Percentiles rank a stretch among this genome's conserved stretches.
Conservation (phyloP, 2,329 filamentous ascomycete genomes). For the Colletotrichum graminicola region DNA sequence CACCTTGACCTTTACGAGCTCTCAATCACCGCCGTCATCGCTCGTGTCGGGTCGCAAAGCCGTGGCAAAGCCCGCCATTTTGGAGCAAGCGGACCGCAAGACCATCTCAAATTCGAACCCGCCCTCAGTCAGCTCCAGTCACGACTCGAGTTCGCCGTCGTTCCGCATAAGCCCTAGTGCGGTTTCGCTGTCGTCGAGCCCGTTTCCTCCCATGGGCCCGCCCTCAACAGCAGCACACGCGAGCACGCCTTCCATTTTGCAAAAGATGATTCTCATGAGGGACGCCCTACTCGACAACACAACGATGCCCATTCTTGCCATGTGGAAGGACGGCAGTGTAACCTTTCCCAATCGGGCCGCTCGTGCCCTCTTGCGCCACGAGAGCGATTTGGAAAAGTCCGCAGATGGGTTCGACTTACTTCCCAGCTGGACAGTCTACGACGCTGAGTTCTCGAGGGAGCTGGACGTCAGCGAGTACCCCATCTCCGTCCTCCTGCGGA, state of each 20-base stretch:
- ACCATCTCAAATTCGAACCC: conserved; percentile 59
- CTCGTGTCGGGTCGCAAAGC: conserved; percentile 53
- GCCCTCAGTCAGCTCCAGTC: conserved; percentile 61
- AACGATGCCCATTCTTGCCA: conserved; percentile 79
- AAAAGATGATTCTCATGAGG: conserved; percentile 81
- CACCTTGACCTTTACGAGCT: conserved; percentile 80
- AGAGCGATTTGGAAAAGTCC: conserved; percentile 55
- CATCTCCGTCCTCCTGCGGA: conserved; percentile 73
- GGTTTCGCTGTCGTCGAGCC: conserved; percentile 65
- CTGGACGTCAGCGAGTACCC: conserved; percentile 73
- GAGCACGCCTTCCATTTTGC: conserved; percentile 73
- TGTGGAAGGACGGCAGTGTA: conserved; percentile 85
- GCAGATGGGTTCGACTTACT: conserved; percentile 69
- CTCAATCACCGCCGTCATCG: conserved; percentile 55
- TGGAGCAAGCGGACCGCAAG: conserved; percentile 62
- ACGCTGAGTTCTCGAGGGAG: conserved; percentile 72
- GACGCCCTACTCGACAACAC: conserved; percentile 83
- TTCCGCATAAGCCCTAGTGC: conserved; percentile 63
- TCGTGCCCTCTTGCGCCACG: conserved; percentile 61
- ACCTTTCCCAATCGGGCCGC: conserved; percentile 79
- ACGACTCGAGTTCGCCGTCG: conserved; percentile 61
- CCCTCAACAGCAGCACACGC: conserved; percentile 68
- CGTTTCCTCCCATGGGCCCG: conserved; percentile 76
- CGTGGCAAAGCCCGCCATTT: conserved; percentile 54
- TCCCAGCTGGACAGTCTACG: conserved; percentile 71